Conservation (phyloP, 2,329 filamentous ascomycete genomes). For the Colletotrichum orbiculare region DNA sequence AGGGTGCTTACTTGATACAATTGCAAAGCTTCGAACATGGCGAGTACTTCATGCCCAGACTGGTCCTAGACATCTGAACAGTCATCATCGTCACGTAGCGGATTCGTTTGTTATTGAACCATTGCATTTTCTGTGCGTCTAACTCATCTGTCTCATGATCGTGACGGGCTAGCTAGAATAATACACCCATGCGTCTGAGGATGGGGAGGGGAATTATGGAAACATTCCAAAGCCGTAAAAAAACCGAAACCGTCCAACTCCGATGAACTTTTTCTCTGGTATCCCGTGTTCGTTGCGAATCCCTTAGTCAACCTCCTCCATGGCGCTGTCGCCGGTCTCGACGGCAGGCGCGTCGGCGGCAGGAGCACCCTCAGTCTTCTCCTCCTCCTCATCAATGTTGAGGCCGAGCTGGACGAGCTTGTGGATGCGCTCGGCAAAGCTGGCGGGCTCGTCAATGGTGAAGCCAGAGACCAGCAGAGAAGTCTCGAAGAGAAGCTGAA, state of each 20-base stretch:
- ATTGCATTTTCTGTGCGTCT: conserved; percentile 46
- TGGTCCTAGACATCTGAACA: too few relatives aligned
- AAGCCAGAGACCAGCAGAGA: conserved; percentile 98
- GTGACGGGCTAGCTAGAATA: conserved; percentile 52
- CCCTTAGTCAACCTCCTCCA: conserved; percentile 99
- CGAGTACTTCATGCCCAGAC: too few relatives aligned
- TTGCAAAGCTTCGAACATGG: too few relatives aligned
- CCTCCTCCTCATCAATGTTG: conserved; percentile 95
- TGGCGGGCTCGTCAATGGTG: conserved; percentile 98
- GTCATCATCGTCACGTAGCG: background rate
- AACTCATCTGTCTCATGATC: conserved; percentile 55
- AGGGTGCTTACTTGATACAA: too few relatives aligned
- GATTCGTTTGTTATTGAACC: conserved; percentile 22
- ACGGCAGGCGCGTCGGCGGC: conserved; percentile 68
- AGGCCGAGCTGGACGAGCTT: conserved; percentile 98
- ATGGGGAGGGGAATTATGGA: conserved; percentile 47
- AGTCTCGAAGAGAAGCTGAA: conserved; percentile 98
- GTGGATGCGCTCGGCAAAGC: conserved; percentile 99
- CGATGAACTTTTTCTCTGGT: conserved; percentile 47
- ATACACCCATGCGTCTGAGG: conserved; percentile 47
- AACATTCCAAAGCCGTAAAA: conserved; percentile 39
- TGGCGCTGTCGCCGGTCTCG: conserved; percentile 87
- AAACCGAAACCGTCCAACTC: conserved; percentile 55
- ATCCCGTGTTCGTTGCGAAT: conserved; percentile 45
- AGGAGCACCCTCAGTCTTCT: conserved; percentile 71